Conservation (phyloP, 2,329 filamentous ascomycete species). For the Claviceps purpurea region DNA sequence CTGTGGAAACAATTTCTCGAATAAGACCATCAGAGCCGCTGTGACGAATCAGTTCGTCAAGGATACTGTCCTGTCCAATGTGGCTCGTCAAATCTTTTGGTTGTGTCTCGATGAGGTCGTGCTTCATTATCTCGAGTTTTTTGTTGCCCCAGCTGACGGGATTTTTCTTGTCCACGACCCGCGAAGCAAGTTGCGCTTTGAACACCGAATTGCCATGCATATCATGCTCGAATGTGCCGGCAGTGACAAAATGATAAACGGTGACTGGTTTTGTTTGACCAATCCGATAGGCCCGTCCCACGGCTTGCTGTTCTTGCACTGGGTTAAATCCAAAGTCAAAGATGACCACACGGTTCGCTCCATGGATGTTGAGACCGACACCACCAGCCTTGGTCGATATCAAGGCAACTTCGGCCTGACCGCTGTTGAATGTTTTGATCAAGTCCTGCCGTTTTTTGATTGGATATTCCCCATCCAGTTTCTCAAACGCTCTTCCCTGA, state of each 20-base stretch:
- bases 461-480: slow-evolving; percentile 55
- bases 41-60: slow-evolving; percentile 34
- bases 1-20: slow-evolving; percentile 48
- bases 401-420: slow-evolving; percentile 48
- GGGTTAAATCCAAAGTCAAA: slow-evolving; percentile 79
- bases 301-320: slow-evolving; percentile 69
- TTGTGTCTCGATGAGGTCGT: slow-evolving; percentile 36
- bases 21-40: slow-evolving; percentile 24
- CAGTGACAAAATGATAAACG: slow-evolving; percentile 70
- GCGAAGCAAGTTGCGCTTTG: slow-evolving; percentile 66
- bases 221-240: slow-evolving; percentile 66
- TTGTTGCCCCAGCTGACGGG: slow-evolving; percentile 52
- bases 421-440: slow-evolving; percentile 56
- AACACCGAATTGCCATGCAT: slow-evolving; percentile 65
- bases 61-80: slow-evolving; percentile 48
- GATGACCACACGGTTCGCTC: slow-evolving; percentile 75
- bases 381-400: slow-evolving; percentile 78
- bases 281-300: slow-evolving; percentile 75
- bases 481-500: slow-evolving; percentile 35
- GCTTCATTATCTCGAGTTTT: slow-evolving; percentile 36
- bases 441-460: slow-evolving; percentile 45
- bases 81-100: slow-evolving; percentile 39
- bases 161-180: slow-evolving; percentile 76
- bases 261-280: slow-evolving; percentile 70
- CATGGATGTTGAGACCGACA: slow-evolving; percentile 68